Conservation (phyloP, 306 rosid genomes). For the Quercus aquifolioides region DNA sequence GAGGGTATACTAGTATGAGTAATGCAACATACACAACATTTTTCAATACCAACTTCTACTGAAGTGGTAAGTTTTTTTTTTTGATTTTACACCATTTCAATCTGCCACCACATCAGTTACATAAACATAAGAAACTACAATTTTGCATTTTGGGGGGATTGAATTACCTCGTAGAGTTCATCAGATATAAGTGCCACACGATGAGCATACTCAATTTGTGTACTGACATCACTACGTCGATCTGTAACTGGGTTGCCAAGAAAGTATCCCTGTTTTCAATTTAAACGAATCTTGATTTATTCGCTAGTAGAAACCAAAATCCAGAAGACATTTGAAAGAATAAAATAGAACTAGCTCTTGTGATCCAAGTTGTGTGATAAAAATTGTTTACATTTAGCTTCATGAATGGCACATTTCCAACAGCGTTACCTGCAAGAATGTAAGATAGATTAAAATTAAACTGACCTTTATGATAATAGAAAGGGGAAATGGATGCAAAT, state of each 20-base stretch:
- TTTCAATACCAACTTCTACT: no score
- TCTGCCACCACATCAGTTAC: no score
- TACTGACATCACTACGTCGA: neutral
- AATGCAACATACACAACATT: no score
- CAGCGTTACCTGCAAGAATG: slow-evolving; percentile 7
- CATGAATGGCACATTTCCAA: neutral
- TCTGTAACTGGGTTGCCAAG: slow-evolving; percentile 30
- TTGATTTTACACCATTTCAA: no score
- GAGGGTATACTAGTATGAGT: neutral
- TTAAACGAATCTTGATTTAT: neutral
- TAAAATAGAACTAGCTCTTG: no score
- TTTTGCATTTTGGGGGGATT: neutral
- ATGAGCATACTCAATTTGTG: slow-evolving; percentile 19
- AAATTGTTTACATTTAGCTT: slow-evolving; percentile 16
- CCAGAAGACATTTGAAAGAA: neutral
- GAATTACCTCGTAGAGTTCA: slow-evolving; percentile 22
- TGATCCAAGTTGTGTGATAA: neutral
- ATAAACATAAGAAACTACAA: no score
- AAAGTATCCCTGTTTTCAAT: slow-evolving; percentile 21
- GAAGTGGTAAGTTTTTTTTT: no score
- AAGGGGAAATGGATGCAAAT: neutral
- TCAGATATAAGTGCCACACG: slow-evolving; percentile 25
- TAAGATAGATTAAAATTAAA: neutral
- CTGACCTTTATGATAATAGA: neutral
- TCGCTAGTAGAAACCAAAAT: neutral